Evolutionary conservation across 1,139 yeast species (phyloP).

Genomic region (Debaryomyces robertsiae): DNA sequence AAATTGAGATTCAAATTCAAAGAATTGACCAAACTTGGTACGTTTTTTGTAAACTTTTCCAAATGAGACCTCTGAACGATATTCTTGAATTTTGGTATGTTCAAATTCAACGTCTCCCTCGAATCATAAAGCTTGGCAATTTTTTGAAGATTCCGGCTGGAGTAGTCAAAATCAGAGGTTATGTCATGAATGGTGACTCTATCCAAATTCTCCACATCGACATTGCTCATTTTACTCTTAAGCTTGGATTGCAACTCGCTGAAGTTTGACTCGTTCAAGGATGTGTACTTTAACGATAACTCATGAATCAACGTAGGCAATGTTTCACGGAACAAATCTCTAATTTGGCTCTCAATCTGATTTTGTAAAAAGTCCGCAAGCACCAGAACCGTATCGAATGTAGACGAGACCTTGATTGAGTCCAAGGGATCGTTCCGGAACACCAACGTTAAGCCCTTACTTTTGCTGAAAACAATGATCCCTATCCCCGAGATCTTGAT

Average conservation of each 20-base stretch:
- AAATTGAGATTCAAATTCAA: constrained; percentile 31
- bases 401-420: constrained; percentile 76
- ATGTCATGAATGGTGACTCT: constrained; percentile 21
- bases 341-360: constrained; percentile 79
- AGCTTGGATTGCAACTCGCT: constrained; percentile 14
- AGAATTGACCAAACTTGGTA: constrained; percentile 44
- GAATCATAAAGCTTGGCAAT: constrained; percentile 72
- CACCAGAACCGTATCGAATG: constrained; percentile 83
- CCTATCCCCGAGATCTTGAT: constrained; percentile 79
- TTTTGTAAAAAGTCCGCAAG: constrained; percentile 78
- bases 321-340: constrained; percentile 81
- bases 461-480: constrained; percentile 76
- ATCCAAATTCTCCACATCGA: constrained; percentile 15
- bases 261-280: constrained; percentile 27
- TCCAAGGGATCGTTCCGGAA: constrained; percentile 89
- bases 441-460: constrained; percentile 82
- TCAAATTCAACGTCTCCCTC: constrained; percentile 74
- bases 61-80: constrained; percentile 57
- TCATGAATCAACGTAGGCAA: constrained; percentile 80
- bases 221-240: constrained; percentile 9
- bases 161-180: constrained; percentile 42
- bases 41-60: constrained; percentile 41
- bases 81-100: constrained; percentile 59
- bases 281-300: constrained; percentile 71
- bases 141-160: constrained; percentile 65